These are phyloP conservation scores for Blastobotrys proliferans DNA, from an alignment of 1,139 yeast genomes.

Conservation along the genomic window DNA sequence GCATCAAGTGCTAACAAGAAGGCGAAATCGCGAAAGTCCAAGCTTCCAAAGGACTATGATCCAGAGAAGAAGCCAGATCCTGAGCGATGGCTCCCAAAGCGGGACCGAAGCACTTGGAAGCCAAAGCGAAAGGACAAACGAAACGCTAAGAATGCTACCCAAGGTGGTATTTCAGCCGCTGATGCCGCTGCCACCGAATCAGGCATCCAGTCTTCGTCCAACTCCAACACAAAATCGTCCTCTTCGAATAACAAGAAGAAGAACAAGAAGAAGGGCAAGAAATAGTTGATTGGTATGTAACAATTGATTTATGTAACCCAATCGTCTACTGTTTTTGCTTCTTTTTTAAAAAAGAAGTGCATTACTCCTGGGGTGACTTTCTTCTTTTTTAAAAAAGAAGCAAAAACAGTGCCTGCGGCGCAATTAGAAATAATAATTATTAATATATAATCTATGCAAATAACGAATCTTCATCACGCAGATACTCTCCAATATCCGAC, in stretches of 20 bases:
- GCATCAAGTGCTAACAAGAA: conserved; percentile 29
- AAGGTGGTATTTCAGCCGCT: conserved; percentile 74
- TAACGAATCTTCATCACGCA: conserved; percentile 95
- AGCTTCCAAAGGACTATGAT: conserved; percentile 42
- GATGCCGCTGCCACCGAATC: conserved; percentile 47
- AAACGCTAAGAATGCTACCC: conserved; percentile 42
- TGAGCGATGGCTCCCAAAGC: conserved; percentile 90
- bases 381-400: conserved; percentile 4
- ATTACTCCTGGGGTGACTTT: not conserved
- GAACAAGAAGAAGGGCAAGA: conserved; percentile 47
- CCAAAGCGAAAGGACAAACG: conserved; percentile 56
- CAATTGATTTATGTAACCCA: not conserved
- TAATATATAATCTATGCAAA: conserved; percentile 51
- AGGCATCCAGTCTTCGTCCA: conserved; percentile 27
- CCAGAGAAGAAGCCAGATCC: conserved; percentile 44
- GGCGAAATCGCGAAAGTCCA: conserved; percentile 37
- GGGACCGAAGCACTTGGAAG: conserved; percentile 77
- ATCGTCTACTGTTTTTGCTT: not conserved
- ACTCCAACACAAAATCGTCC: conserved; percentile 19
- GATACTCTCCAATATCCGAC: conserved; percentile 95
- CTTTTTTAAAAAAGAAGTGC: not conserved
- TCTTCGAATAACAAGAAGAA: conserved; percentile 42
- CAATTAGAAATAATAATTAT: not conserved
- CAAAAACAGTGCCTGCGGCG: too few relatives aligned
- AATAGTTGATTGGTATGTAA: conserved; percentile 19